These are phyloP conservation scores for Omphalotus olearius DNA, from an alignment of 1,284 basidiomycete species.

Conservation along the genomic window DNA sequence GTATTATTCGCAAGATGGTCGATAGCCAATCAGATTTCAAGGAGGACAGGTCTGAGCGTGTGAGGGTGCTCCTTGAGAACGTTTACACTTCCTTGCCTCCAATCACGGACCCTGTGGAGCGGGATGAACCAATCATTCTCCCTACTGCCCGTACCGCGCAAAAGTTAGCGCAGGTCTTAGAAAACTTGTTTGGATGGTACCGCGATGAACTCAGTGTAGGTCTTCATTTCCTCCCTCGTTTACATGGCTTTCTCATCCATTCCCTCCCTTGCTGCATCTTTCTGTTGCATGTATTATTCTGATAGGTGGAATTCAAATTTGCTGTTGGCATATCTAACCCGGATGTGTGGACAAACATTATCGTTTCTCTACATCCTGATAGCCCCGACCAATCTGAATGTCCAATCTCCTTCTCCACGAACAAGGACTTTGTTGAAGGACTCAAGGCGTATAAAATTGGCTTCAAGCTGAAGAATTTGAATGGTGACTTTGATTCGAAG, in stretches of 20 bases:
- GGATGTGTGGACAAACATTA: constrained; percentile 1
- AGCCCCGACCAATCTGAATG: not conserved
- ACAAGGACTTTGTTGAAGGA: not conserved
- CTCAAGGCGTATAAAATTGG: not conserved
- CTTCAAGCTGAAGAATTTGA: not conserved
- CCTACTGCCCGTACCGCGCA: not conserved
- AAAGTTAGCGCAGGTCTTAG: not conserved
- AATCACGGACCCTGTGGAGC: too few relatives aligned
- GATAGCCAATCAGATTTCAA: not conserved
- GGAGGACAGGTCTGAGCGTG: not conserved
- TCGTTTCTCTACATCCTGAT: not conserved
- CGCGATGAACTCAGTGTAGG: not conserved
- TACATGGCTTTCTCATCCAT: too few relatives aligned
- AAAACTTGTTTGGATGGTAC: not conserved
- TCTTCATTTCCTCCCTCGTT: not conserved
- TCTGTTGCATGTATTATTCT: too few relatives aligned
- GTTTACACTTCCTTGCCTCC: not conserved
- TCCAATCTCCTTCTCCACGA: not conserved
- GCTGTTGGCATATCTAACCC: not conserved
- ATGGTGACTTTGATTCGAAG: too few relatives aligned
- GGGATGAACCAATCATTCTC: too few relatives aligned
- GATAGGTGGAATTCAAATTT: not conserved
- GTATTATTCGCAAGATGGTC: not conserved
- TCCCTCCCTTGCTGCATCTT: not conserved
- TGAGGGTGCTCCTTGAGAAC: not conserved